Evolutionary conservation across 345 rosid genomes (phyloP).

Genomic region (Mangifera indica): DNA sequence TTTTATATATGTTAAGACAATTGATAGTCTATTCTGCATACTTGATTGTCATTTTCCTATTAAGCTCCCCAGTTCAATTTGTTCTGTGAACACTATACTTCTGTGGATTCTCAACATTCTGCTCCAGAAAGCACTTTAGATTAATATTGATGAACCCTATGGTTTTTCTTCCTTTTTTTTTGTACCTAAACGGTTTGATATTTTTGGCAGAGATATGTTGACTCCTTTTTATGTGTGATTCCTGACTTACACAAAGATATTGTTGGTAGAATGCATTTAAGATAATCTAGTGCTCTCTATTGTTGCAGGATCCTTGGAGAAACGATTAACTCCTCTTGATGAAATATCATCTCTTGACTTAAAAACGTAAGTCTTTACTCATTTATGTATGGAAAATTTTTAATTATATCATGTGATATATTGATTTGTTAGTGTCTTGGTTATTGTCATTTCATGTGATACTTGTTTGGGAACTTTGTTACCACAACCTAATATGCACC

Average conservation of each 20-base stretch:
- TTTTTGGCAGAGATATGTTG: slow-evolving; percentile 9
- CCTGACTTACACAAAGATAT: slow-evolving; percentile 1
- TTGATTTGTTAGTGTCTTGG: neutral
- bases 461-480: slow-evolving; percentile 8
- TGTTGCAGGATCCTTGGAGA: slow-evolving; percentile 62
- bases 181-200: slow-evolving; percentile 11
- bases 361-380: slow-evolving; percentile 66
- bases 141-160: neutral
- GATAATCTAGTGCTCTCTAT: slow-evolving; percentile 4
- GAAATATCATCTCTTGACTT: slow-evolving; percentile 61
- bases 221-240: neutral
- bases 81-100: neutral
- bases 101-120: neutral
- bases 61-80: neutral
- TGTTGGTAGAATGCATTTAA: slow-evolving; percentile 4
- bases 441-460: neutral
- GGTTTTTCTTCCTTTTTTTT: neutral
- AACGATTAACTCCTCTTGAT: slow-evolving; percentile 55
- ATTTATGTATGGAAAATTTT: neutral
- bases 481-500: neutral
- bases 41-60: neutral
- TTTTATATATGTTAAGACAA: neutral
- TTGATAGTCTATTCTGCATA: neutral
- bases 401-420: neutral
- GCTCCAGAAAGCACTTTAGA: neutral